Conservation (phyloP, 148 eudicot species). For the Linanthus parryae region DNA sequence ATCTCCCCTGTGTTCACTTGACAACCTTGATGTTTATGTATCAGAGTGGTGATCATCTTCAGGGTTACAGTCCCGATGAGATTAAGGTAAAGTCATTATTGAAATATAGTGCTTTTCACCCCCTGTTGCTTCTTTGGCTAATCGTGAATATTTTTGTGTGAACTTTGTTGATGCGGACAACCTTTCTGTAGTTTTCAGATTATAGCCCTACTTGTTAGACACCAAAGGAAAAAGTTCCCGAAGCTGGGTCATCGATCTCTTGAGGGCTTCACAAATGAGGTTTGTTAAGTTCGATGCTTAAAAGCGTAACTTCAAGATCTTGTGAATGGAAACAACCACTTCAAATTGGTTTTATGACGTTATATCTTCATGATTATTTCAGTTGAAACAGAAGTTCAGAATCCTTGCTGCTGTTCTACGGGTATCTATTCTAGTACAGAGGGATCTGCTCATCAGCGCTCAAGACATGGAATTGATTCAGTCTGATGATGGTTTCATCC, state of each 20-base stretch:
- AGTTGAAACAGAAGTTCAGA: conserved; percentile 45
- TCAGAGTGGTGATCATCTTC: too few species aligned
- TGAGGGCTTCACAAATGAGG: conserved; percentile 45
- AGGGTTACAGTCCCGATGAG: too few species aligned
- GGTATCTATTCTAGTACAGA: conserved; percentile 38
- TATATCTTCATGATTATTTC: conserved; percentile 5
- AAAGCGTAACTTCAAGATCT: conserved; percentile 1
- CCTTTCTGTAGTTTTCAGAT: conserved; percentile 37
- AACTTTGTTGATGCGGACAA: too few species aligned
- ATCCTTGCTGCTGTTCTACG: conserved; percentile 53
- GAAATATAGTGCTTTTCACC: too few species aligned
- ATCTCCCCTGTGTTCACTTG: too few species aligned
- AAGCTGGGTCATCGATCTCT: conserved; percentile 27
- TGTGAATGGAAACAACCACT: conserved; percentile 5
- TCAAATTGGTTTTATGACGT: neutral
- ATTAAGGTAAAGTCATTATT: too few species aligned
- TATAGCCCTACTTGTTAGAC: conserved; percentile 51
- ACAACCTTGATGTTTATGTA: too few species aligned
- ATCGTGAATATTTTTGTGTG: too few species aligned
- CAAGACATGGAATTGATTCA: conserved; percentile 27
- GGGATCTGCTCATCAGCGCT: conserved; percentile 19
- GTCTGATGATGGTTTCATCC: conserved; percentile 41
- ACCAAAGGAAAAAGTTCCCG: conserved; percentile 70
- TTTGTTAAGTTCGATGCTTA: conserved; percentile 14
- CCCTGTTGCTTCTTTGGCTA: too few species aligned